phyloP scores from a whole-genome alignment of 1,284 basidiomycete genomes.

The Hymenochaete sp. region DNA sequence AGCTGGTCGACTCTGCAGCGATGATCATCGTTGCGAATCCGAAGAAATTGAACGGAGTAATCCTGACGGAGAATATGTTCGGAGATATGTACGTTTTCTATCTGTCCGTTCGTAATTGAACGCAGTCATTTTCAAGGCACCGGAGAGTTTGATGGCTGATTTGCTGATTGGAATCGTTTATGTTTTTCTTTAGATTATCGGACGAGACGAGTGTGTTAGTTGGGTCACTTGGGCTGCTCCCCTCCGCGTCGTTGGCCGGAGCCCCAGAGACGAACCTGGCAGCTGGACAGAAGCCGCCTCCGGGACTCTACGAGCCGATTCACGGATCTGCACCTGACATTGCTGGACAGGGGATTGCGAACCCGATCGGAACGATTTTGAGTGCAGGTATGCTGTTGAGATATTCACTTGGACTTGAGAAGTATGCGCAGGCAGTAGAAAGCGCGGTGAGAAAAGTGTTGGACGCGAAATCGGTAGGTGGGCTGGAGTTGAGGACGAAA shows the following conservation, averaged over 20 bases:
- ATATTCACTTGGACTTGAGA: constrained; percentile 86
- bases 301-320: constrained; percentile 94
- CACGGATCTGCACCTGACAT: constrained; percentile 96
- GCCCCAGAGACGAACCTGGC: constrained; percentile 66
- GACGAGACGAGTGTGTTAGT: constrained; percentile 98
- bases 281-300: constrained; percentile 61
- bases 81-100: constrained; percentile 77
- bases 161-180: constrained; percentile 2
- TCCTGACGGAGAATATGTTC: constrained; percentile 92
- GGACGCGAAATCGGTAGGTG: constrained; percentile 66
- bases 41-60: constrained; percentile 90
- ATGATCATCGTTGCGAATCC: constrained; percentile 95
- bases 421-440: constrained; percentile 81
- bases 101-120: background rate
- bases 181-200: constrained; percentile 56
- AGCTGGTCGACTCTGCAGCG: constrained; percentile 91
- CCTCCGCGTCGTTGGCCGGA: constrained; percentile 91
- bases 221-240: constrained; percentile 91
- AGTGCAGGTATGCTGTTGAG: constrained; percentile 92
- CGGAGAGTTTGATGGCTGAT: background rate
- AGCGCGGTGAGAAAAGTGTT: constrained; percentile 83
- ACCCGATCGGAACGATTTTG: constrained; percentile 95
- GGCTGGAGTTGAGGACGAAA: constrained; percentile 73
- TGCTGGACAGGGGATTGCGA: constrained; percentile 90
- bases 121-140: background rate